These are phyloP conservation scores for Eremothecium gossypii DNA, from an alignment of 1,139 yeast species.

Conservation along the genomic window DNA sequence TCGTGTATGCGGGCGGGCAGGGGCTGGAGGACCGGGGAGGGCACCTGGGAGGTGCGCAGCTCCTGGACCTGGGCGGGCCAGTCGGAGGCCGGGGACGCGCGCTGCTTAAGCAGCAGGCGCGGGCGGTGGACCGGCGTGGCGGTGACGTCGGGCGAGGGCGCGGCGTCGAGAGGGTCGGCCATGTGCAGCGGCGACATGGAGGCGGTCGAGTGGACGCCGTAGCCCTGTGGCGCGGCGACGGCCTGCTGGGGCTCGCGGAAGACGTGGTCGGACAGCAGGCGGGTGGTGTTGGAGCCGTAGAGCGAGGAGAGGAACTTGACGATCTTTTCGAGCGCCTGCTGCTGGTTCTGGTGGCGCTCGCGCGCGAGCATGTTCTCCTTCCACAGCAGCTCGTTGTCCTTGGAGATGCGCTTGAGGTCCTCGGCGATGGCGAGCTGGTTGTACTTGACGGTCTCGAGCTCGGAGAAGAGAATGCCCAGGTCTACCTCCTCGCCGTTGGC, in stretches of 20 bases:
- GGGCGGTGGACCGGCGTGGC: slow-evolving; percentile 9
- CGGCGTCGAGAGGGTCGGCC: background rate
- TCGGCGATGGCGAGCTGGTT: slow-evolving; percentile 77
- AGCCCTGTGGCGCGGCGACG: slow-evolving; percentile 1
- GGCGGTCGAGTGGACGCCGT: slow-evolving; percentile 1
- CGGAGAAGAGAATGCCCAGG: slow-evolving; percentile 40
- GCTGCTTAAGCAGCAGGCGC: slow-evolving; percentile 21
- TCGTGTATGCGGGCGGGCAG: background rate
- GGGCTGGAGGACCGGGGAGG: background rate
- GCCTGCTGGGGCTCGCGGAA: slow-evolving; percentile 9
- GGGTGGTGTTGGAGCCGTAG: slow-evolving; percentile 9
- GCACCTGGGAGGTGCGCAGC: slow-evolving; percentile 5
- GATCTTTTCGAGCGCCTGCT: slow-evolving; percentile 81
- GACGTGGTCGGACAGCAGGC: slow-evolving; percentile 8
- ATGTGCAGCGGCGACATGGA: slow-evolving; percentile 3
- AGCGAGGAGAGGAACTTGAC: slow-evolving; percentile 71
- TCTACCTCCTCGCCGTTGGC: slow-evolving; percentile 12
- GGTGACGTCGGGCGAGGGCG: background rate
- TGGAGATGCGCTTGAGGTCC: slow-evolving; percentile 70
- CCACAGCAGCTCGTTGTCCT: slow-evolving; percentile 88
- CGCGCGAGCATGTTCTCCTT: slow-evolving; percentile 74
- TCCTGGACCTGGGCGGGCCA: slow-evolving; percentile 7
- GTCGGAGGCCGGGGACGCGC: slow-evolving; percentile 7
- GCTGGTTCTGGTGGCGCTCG: slow-evolving; percentile 77
- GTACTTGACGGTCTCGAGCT: slow-evolving; percentile 64